These are phyloP conservation scores for Lachnellula arida DNA, from an alignment of 2,329 filamentous ascomycete genomes.

Conservation along the genomic window DNA sequence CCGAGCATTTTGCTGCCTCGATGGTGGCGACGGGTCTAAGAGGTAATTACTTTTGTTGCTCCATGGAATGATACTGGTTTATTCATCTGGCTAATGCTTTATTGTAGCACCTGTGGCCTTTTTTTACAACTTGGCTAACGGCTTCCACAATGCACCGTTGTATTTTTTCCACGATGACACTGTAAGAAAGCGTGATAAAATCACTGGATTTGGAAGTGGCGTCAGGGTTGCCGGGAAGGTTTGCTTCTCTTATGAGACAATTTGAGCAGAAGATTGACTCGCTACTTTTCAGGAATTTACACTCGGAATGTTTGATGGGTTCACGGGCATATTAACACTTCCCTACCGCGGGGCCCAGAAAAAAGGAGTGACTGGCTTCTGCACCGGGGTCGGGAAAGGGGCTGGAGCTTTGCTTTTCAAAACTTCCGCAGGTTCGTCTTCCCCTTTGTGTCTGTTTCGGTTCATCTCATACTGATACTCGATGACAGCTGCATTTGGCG, in stretches of 20 bases:
- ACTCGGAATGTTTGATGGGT: slow-evolving; percentile 59
- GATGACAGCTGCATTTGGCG: slow-evolving; percentile 14
- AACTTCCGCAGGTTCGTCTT: slow-evolving; percentile 38
- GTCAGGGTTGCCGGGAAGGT: slow-evolving; percentile 51
- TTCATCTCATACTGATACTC: slow-evolving; percentile 20
- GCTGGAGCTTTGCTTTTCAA: slow-evolving; percentile 59
- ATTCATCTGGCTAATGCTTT: background rate
- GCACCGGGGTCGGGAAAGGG: slow-evolving; percentile 52
- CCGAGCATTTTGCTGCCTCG: slow-evolving; percentile 15
- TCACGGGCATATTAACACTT: slow-evolving; percentile 56
- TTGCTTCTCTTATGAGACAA: background rate
- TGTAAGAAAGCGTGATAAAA: slow-evolving; percentile 49
- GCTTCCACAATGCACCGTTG: slow-evolving; percentile 65
- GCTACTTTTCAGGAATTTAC: slow-evolving; percentile 44
- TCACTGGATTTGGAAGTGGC: slow-evolving; percentile 62
- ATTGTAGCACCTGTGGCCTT: slow-evolving; percentile 33
- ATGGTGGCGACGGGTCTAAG: slow-evolving; percentile 14
- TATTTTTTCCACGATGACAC: slow-evolving; percentile 64
- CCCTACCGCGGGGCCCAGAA: slow-evolving; percentile 52
- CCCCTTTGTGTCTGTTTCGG: background rate
- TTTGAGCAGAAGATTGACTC: background rate
- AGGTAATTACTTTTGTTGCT: background rate
- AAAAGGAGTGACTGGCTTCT: slow-evolving; percentile 48
- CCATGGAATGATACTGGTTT: no score
- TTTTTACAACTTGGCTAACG: slow-evolving; percentile 60